These are phyloP conservation scores for Boletus insuetus DNA, from an alignment of 768 basidiomycete genomes.

Conservation along the genomic window DNA sequence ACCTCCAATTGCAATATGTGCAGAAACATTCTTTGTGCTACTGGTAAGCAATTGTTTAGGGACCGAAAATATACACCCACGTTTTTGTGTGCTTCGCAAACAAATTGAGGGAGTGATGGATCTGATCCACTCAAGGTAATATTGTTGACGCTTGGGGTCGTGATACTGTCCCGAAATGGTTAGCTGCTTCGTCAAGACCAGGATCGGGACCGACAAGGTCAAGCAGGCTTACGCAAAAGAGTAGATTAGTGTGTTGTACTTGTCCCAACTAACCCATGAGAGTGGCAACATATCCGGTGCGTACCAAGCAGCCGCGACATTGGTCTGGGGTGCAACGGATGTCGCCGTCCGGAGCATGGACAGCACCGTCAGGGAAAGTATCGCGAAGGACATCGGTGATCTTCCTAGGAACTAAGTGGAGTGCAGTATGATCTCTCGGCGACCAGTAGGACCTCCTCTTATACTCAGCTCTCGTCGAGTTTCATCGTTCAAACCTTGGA, in stretches of 20 bases:
- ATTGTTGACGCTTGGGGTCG: slow-evolving; percentile 31
- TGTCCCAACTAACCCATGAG: slow-evolving; percentile 57
- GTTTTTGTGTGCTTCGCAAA: slow-evolving; percentile 39
- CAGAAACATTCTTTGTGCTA: slow-evolving; percentile 47
- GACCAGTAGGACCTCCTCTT: not conserved
- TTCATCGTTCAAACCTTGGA: not conserved
- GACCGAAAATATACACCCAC: slow-evolving; percentile 18
- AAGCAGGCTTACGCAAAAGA: slow-evolving; percentile 54
- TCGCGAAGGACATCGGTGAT: not conserved
- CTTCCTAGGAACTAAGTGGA: not conserved
- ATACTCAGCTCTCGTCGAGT: not conserved
- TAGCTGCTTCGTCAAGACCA: not conserved
- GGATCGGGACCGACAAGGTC: not conserved
- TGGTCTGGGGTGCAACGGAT: not conserved
- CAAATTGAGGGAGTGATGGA: slow-evolving; percentile 51
- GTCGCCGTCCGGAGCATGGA: not conserved
- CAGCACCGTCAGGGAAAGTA: slow-evolving; percentile 3
- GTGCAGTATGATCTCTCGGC: not conserved
- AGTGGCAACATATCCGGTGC: slow-evolving; percentile 44
- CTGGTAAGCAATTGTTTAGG: not conserved
- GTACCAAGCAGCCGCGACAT: slow-evolving; percentile 60
- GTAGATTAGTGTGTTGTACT: slow-evolving; percentile 66
- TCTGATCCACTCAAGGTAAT: slow-evolving; percentile 42
- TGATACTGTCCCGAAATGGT: slow-evolving; percentile 21
- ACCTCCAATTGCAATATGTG: slow-evolving; percentile 63